These are phyloP conservation scores for Mycena indigotica DNA, from an alignment of 768 basidiomycete genomes.

Conservation along the genomic window DNA sequence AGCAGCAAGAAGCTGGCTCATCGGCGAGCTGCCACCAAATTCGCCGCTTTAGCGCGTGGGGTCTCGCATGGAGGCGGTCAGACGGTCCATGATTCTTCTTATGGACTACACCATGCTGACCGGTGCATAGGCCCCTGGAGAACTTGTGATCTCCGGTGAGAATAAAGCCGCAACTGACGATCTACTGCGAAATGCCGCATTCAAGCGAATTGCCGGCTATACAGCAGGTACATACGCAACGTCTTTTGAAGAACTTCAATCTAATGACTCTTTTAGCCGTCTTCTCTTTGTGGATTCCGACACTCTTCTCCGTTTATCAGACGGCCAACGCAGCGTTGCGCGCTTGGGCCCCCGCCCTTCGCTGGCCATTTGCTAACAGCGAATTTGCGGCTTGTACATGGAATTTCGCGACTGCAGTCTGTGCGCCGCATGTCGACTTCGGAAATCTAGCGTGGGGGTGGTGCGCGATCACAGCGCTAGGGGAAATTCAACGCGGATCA, in stretches of 20 bases:
- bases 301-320: too few species aligned
- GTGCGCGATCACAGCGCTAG: neutral
- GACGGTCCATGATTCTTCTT: neutral
- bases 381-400: too few species aligned
- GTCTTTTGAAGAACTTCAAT: neutral
- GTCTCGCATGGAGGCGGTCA: neutral
- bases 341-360: neutral
- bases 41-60: neutral
- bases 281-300: neutral
- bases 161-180: neutral
- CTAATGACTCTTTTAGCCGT: neutral
- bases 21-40: neutral
- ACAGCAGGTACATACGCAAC: neutral
- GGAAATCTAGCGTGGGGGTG: too few species aligned
- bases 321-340: neutral
- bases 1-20: neutral
- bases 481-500: neutral
- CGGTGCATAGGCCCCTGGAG: neutral
- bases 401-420: too few species aligned
- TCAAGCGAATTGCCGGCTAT: neutral
- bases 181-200: neutral
- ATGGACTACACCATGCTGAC: neutral
- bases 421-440: too few species aligned
- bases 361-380: neutral
- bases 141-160: neutral